These are phyloP conservation scores for Tetradesmus lagerheimii DNA, from an alignment of 139 green algal genomes.

Conservation along the genomic window DNA sequence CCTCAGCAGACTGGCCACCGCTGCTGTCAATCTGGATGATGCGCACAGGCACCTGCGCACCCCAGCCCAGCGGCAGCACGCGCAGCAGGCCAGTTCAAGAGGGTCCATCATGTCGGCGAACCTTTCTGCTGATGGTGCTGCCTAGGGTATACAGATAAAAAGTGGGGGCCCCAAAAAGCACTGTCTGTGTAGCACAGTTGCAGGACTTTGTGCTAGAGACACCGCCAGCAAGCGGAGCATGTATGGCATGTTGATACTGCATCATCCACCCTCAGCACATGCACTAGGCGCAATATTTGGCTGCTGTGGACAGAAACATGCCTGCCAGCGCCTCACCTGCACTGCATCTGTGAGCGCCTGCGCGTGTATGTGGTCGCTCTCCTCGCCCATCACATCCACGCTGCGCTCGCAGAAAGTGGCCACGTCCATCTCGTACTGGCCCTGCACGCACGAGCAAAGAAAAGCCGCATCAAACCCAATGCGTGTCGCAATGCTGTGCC, in stretches of 20 bases:
- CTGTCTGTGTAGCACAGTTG: too few species aligned
- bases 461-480: too few species aligned
- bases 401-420: constrained; percentile 72
- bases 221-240: neutral
- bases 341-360: constrained; percentile 93
- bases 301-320: too few species aligned
- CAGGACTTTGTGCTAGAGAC: neutral
- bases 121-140: too few species aligned
- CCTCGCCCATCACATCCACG: constrained; percentile 93
- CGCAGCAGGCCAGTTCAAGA: too few species aligned
- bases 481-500: too few species aligned
- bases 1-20: neutral
- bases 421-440: constrained; percentile 82
- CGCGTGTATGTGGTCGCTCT: constrained; percentile 95
- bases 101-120: too few species aligned
- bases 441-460: constrained; percentile 54
- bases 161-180: too few species aligned
- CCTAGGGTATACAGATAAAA: too few species aligned
- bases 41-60: constrained; percentile 26
- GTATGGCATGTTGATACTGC: neutral
- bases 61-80: neutral
- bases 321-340: constrained; percentile 56
- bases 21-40: constrained; percentile 45
- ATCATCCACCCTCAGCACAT: neutral
- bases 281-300: too few species aligned